Percentiles rank a stretch among this genome's conserved stretches.
These are phyloP conservation scores for button mushroom (Agaricus bisporus) DNA, from an alignment of 768 basidiomycete genomes.

Conservation along the genomic window DNA sequence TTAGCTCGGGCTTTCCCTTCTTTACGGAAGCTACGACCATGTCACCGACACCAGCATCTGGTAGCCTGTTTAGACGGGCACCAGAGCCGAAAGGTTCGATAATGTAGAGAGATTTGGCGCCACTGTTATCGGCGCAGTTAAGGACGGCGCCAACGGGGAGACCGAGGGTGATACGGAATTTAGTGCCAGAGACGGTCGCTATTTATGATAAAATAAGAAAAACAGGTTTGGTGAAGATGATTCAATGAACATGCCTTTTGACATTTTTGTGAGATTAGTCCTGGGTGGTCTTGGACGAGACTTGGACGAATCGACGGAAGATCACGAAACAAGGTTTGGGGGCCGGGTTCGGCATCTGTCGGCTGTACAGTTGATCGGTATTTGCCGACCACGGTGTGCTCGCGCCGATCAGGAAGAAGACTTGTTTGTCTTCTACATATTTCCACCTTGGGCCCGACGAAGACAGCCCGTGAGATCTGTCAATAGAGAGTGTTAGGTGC, in stretches of 20 bases:
- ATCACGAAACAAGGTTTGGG: slow-evolving; percentile 16
- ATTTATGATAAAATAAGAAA: neutral
- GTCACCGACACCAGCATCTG: slow-evolving; percentile 92
- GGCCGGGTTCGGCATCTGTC: slow-evolving; percentile 16
- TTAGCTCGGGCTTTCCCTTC: slow-evolving; percentile 99
- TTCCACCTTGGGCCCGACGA: no score
- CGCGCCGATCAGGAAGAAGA: neutral
- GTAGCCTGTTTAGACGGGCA: slow-evolving; percentile 94
- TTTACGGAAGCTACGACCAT: slow-evolving; percentile 97
- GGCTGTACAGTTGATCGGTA: slow-evolving; percentile 17
- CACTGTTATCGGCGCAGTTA: slow-evolving; percentile 99
- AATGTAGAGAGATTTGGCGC: slow-evolving; percentile 91
- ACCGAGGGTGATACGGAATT: slow-evolving; percentile 93
- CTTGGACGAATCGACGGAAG: slow-evolving; percentile 4
- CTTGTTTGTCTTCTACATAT: no score
- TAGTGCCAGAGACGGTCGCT: slow-evolving; percentile 80
- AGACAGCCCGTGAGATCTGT: no score
- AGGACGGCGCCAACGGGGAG: slow-evolving; percentile 91
- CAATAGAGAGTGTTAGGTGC: no score
- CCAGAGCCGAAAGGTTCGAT: slow-evolving; percentile 96
- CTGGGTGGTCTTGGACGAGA: slow-evolving; percentile 19
- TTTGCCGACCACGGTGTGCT: slow-evolving; percentile 10
- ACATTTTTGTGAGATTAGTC: slow-evolving; percentile 24
- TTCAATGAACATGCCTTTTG: slow-evolving; percentile 19
- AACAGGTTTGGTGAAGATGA: neutral